A percentile compares a stretch with the other conserved stretches of the same genome.
Evolutionary conservation across 768 basidiomycete species (phyloP).

Genomic region (Collybiopsis confluens): DNA sequence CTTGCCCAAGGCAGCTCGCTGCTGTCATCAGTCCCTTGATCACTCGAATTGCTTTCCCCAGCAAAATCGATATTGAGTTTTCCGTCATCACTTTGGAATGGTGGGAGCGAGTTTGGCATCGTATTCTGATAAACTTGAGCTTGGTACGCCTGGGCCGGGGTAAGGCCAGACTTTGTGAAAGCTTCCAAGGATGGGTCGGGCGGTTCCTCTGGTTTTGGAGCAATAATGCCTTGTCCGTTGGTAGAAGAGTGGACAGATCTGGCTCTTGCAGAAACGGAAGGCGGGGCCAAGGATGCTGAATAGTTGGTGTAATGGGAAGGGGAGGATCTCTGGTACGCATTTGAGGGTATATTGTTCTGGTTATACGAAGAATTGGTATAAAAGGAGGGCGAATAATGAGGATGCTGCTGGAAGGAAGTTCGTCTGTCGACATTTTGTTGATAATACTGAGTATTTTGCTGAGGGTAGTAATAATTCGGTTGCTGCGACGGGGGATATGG

Average conservation of each 20-base stretch:
- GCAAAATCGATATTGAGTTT: conserved; percentile 56
- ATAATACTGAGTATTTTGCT: conserved; percentile 23
- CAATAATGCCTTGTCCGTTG: conserved; percentile 37
- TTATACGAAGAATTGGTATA: conserved; percentile 18
- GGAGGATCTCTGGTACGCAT: conserved; percentile 11
- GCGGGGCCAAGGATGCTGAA: conserved; percentile 32
- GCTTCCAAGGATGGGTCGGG: conserved; percentile 43
- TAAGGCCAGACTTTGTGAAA: conserved; percentile 47
- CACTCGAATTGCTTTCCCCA: conserved; percentile 26
- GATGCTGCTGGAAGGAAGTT: conserved; percentile 27
- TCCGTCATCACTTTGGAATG: conserved; percentile 52
- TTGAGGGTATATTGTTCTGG: conserved; percentile 24
- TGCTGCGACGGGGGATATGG: conserved; percentile 14
- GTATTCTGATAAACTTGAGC: conserved; percentile 61
- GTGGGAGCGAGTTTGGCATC: conserved; percentile 16
- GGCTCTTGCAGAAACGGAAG: conserved; percentile 38
- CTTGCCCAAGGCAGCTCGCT: conserved; percentile 60
- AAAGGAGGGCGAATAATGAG: conserved; percentile 19
- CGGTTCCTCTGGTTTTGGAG: conserved; percentile 45
- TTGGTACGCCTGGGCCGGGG: conserved; percentile 79
- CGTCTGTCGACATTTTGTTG: conserved; percentile 41
- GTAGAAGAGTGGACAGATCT: conserved; percentile 47
- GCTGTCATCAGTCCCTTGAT: conserved; percentile 42
- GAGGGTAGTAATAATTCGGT: conserved; percentile 22
- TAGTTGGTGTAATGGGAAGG: conserved; percentile 9